Conservation (phyloP, 257 asterid species). For the Nicotiana tabacum region DNA sequence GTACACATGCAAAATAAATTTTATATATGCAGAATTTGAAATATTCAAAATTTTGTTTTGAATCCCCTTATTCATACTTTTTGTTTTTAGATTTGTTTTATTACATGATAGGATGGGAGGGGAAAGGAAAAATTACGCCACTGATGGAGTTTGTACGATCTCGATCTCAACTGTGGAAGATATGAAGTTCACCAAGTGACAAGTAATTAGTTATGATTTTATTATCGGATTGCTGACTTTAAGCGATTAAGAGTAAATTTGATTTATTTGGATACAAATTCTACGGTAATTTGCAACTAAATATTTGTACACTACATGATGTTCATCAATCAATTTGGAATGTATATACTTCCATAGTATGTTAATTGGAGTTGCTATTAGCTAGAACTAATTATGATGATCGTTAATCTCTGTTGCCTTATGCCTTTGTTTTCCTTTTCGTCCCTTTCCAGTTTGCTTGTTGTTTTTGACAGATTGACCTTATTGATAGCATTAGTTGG, state of each 20-base stretch:
- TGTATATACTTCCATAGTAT: neutral
- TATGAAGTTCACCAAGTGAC: too few relatives aligned
- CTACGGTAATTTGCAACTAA: neutral
- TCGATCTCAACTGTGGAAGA: too few relatives aligned
- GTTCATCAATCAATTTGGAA: neutral
- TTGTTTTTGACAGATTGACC: neutral
- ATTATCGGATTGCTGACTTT: neutral
- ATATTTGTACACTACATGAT: neutral
- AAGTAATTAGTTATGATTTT: too few relatives aligned
- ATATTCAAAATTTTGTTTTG: too few relatives aligned
- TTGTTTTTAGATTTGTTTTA: too few relatives aligned
- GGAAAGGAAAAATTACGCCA: too few relatives aligned
- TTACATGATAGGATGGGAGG: too few relatives aligned
- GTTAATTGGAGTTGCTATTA: neutral
- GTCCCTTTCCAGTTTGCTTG: neutral
- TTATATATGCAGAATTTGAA: too few relatives aligned
- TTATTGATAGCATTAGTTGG: neutral
- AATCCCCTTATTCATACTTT: too few relatives aligned
- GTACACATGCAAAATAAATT: too few relatives aligned
- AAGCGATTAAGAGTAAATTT: neutral
- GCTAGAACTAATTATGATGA: neutral
- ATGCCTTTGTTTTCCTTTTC: neutral
- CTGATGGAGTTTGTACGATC: too few relatives aligned
- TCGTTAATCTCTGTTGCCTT: neutral
- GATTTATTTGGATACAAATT: neutral